Base-by-base conservation (phyloP, 805 yeast species). In the Tetrapisispora taiwanensis region DNA sequence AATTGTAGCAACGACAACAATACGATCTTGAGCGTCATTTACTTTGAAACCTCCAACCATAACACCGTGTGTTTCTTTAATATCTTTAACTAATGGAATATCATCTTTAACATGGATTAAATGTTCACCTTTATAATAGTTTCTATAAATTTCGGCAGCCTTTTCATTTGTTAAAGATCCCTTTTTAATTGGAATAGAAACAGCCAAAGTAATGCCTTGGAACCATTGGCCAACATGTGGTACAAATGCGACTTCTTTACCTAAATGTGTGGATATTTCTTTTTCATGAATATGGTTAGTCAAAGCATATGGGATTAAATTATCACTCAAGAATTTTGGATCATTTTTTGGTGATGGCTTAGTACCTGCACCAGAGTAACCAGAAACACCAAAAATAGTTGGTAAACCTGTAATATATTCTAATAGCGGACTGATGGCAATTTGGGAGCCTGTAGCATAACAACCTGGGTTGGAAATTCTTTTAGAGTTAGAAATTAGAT, bases 181-280 rank as follows among this genome's bases (percentile, higher is more conserved):
- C 49, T 75, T 70, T 55, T 76, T 81, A 58, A 92, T 75, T 42
- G 98, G 98, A 47, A 92, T 84, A 35, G 87, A 80, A 44, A 92
- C 81, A 18, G 99, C 90, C 58, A 84, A 84, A 1, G 95, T 75
- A 53, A 92, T 92, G 55, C 99, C 99, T 69, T 94, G 97, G 79
- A 92, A 92, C 98, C 98, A 92, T 63, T 84, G 94, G 2, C 97
- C 98, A 48, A 92, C 99, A 59, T 92, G 99, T 18, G 99, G 98
- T 51, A 84, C 78, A 65, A 92, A 92, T 4, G 95, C 90, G 41
- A 92, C 87, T 30, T 78, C 75, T 36, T 69, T 67, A 3, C 94
- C 95, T 48, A 92, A 71, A 53, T 83, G 89, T 14, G 73, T 59
- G 35, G 95, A 84, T 48, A 94, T 83, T 68, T 92, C 99, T 50